Evolutionary conservation across 2,329 filamentous ascomycete genomes (phyloP).

Genomic region (Cercospora sp.): DNA sequence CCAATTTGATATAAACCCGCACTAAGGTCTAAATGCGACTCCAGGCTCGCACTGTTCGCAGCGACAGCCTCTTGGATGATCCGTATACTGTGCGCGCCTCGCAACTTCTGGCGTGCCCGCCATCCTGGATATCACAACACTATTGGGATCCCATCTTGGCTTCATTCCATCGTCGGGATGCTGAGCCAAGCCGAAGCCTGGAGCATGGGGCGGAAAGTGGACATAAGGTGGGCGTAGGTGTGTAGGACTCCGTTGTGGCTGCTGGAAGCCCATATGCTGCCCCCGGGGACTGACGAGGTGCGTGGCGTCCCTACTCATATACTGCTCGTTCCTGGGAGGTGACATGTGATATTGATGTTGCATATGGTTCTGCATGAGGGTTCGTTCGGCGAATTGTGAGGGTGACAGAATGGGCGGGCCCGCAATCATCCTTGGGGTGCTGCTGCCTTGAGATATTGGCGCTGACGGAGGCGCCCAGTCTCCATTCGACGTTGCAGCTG

Average conservation of each 20-base stretch:
- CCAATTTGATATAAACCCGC: background rate
- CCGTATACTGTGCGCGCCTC: background rate
- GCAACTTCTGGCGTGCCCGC: background rate
- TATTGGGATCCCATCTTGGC: background rate
- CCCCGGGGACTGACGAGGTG: background rate
- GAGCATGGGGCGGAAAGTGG: background rate
- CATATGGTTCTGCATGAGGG: background rate
- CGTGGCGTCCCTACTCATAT: background rate
- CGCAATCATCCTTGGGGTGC: background rate
- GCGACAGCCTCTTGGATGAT: background rate
- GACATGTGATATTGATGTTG: background rate
- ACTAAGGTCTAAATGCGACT: background rate
- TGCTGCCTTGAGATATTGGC: background rate
- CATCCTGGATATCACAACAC: background rate
- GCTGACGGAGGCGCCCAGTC: background rate
- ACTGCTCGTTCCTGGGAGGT: background rate
- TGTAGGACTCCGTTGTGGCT: background rate
- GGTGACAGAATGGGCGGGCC: background rate
- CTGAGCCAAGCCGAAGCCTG: background rate
- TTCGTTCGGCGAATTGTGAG: background rate
- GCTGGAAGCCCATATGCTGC: background rate
- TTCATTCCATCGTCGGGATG: background rate
- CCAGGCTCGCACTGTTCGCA: background rate
- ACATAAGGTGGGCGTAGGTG: background rate
- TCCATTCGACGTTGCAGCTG: background rate